Conservation (phyloP, 108 stramenopile species). For the Skeletonema marinoi region DNA sequence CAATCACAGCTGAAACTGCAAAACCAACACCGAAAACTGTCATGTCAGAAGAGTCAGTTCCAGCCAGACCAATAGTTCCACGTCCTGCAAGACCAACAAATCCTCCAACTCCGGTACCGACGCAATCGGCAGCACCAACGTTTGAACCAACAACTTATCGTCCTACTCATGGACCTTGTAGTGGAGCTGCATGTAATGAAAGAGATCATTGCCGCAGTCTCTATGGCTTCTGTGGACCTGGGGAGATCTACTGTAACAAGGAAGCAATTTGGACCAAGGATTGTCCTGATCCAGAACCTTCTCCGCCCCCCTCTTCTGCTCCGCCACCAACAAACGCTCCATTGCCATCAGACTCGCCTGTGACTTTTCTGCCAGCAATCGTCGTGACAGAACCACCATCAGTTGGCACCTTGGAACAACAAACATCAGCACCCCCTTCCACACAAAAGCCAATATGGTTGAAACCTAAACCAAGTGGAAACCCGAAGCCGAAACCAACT, state of each 20-base stretch:
- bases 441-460: not conserved
- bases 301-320: not conserved
- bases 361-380: not conserved
- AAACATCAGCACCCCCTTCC: not conserved
- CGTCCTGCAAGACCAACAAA: not conserved
- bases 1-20: not conserved
- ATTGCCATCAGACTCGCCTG: not conserved
- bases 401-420: too few relatives aligned
- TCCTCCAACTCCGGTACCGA: conserved; percentile 1
- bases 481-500: not conserved
- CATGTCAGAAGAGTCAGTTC: not conserved
- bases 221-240: conserved; percentile 49
- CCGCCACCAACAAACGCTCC: not conserved
- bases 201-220: conserved; percentile 32
- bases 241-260: conserved; percentile 41
- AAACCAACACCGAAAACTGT: conserved; percentile 1
- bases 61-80: not conserved
- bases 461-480: conserved; percentile 4
- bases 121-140: conserved; percentile 7
- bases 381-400: not conserved
- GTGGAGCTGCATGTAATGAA: conserved; percentile 13
- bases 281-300: conserved; percentile 19
- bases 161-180: conserved; percentile 33
- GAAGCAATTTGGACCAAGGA: conserved; percentile 40
- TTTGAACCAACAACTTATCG: conserved; percentile 8